These are phyloP conservation scores for Pelargonium nanum DNA, from an alignment of 345 rosid genomes.

Conservation along the genomic window DNA sequence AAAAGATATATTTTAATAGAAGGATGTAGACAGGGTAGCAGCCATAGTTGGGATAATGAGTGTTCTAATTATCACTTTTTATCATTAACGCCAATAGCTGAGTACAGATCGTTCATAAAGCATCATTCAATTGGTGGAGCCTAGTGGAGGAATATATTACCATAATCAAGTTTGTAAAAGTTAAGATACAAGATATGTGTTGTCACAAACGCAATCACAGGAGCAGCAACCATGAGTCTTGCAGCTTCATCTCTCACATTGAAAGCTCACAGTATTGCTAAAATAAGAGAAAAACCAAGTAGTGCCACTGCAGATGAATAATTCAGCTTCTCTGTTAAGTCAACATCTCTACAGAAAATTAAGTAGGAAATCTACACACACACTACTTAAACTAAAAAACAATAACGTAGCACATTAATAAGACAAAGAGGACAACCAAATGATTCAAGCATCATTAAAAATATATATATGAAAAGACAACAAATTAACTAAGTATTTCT, in stretches of 20 bases:
- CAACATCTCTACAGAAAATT: conserved; percentile 42
- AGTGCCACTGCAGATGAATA: conserved; percentile 71
- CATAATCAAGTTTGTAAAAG: conserved; percentile 65
- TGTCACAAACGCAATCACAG: conserved; percentile 62
- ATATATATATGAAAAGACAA: no score
- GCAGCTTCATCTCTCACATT: conserved; percentile 64
- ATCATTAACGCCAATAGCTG: neutral
- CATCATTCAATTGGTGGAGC: neutral
- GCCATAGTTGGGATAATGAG: neutral
- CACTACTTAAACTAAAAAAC: neutral
- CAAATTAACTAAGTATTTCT: neutral
- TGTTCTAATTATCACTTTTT: neutral
- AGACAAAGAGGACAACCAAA: no score
- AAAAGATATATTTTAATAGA: neutral
- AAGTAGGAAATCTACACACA: neutral
- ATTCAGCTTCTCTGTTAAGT: conserved; percentile 68
- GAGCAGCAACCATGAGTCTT: conserved; percentile 79
- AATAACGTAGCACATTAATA: no score
- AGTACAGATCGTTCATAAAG: neutral
- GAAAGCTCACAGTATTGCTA: conserved; percentile 61
- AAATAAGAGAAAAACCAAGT: conserved; percentile 53
- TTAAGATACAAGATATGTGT: conserved; percentile 83
- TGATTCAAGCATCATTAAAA: no score
- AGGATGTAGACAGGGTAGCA: neutral
- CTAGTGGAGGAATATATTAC: conserved; percentile 24